These are phyloP conservation scores for Paecilomyces dactylethromorphus DNA, from an alignment of 2,329 filamentous ascomycete species.

Conservation along the genomic window DNA sequence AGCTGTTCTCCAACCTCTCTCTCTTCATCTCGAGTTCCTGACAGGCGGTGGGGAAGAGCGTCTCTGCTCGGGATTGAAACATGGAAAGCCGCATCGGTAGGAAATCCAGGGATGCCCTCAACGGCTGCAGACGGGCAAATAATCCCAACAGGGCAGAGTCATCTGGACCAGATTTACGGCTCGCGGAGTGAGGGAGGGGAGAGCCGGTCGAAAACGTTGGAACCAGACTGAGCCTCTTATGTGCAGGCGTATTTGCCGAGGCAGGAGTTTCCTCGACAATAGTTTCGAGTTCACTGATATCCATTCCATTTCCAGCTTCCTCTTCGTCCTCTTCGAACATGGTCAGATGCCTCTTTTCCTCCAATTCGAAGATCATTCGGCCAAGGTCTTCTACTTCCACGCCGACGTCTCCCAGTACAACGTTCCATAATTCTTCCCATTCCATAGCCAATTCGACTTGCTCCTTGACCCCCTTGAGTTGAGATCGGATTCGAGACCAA, in stretches of 20 bases:
- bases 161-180: constrained; percentile 57
- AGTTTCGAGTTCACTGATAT: constrained; percentile 84
- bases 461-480: constrained; percentile 71
- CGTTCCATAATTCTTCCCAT: constrained; percentile 96
- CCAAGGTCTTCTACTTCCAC: constrained; percentile 76
- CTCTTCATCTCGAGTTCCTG: constrained; percentile 76
- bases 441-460: constrained; percentile 98
- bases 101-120: constrained; percentile 90
- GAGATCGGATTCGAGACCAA: constrained; percentile 75
- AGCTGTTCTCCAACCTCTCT: constrained; percentile 70
- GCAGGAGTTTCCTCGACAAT: constrained; percentile 81
- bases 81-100: constrained; percentile 87
- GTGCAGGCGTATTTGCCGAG: constrained; percentile 46
- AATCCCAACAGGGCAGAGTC: constrained; percentile 83
- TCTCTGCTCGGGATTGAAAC: constrained; percentile 71
- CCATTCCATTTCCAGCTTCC: constrained; percentile 47
- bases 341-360: constrained; percentile 80
- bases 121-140: constrained; percentile 90
- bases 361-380: constrained; percentile 91
- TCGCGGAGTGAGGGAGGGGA: constrained; percentile 31
- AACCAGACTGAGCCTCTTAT: constrained; percentile 63
- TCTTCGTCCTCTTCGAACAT: constrained; percentile 58
- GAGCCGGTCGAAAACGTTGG: constrained; percentile 49
- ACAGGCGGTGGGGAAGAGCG: constrained; percentile 81
- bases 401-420: constrained; percentile 86